phyloP scores from a whole-genome alignment of 768 basidiomycete species.

The Termitomyces sp. region DNA sequence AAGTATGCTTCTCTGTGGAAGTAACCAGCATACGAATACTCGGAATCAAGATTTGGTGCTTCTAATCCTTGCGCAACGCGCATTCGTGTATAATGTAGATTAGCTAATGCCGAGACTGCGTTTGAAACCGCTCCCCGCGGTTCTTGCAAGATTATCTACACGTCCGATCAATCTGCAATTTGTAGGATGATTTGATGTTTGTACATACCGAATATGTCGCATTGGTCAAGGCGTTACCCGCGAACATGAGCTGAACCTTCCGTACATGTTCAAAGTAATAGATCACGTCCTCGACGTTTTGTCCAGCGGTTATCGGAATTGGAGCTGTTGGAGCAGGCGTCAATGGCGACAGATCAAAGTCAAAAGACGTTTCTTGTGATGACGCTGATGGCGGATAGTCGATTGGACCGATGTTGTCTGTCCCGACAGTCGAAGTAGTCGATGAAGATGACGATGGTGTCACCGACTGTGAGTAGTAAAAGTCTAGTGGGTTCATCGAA shows the following conservation, averaged over 20 bases:
- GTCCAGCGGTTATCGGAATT: conserved; percentile 23
- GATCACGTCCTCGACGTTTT: conserved; percentile 49
- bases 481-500: conserved; percentile 22
- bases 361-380: conserved; percentile 29
- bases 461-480: conserved; percentile 22
- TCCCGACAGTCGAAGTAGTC: conserved; percentile 20
- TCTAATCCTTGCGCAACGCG: conserved; percentile 61
- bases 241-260: conserved; percentile 60
- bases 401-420: conserved; percentile 19
- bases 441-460: conserved; percentile 23
- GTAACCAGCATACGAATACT: conserved; percentile 54
- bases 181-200: background rate
- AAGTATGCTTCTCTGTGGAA: conserved; percentile 67
- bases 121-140: conserved; percentile 68
- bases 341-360: conserved; percentile 22
- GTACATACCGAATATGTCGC: conserved; percentile 59
- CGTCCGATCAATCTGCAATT: conserved; percentile 3
- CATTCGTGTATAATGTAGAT: conserved; percentile 60
- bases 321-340: conserved; percentile 8
- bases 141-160: conserved; percentile 52
- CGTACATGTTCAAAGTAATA: conserved; percentile 76
- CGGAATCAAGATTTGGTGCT: conserved; percentile 43
- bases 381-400: conserved; percentile 25
- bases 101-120: conserved; percentile 72
- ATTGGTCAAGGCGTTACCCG: conserved; percentile 55